Conservation (phyloP, 345 rosid genomes). For the Orychophragmus violaceus region DNA sequence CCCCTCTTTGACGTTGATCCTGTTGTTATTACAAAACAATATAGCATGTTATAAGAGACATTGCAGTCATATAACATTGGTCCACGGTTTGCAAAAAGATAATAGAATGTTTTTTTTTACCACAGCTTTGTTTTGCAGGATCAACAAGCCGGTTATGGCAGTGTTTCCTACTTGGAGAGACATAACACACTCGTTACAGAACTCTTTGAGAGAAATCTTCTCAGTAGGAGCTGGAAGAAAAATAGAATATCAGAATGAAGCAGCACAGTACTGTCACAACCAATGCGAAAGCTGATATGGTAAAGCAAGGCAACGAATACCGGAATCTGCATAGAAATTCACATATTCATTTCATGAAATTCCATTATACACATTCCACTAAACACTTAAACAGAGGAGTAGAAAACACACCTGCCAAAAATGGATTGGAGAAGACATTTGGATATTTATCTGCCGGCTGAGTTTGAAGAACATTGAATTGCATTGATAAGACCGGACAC, state of each 20-base stretch:
- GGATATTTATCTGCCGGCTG: conserved; percentile 90
- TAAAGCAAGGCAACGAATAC: conserved; percentile 65
- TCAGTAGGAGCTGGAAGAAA: not conserved
- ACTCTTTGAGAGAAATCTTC: not conserved
- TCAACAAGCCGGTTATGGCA: conserved; percentile 44
- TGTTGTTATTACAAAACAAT: conserved; percentile 3
- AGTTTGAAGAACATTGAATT: not conserved
- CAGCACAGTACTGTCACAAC: conserved; percentile 43
- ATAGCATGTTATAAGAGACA: not conserved
- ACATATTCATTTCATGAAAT: not conserved
- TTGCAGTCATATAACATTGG: not conserved
- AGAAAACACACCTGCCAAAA: conserved; percentile 52
- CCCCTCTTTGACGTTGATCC: conserved; percentile 59
- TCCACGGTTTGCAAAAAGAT: not conserved
- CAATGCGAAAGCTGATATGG: conserved; percentile 54
- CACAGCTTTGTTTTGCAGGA: conserved; percentile 60
- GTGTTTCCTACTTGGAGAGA: conserved; percentile 46
- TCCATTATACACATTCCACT: not conserved
- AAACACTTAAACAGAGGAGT: not conserved
- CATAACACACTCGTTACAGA: not conserved
- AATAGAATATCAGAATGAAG: conserved; percentile 40
- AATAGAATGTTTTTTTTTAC: conserved; percentile 23
- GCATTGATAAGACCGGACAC: not conserved
- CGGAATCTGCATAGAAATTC: conserved; percentile 54
- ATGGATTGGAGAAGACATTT: conserved; percentile 50